Evolutionary conservation across 2,329 filamentous ascomycete genomes (phyloP), one percentile per base, ranked within the genome.

Genomic region (Diaporthe batatas): DNA sequence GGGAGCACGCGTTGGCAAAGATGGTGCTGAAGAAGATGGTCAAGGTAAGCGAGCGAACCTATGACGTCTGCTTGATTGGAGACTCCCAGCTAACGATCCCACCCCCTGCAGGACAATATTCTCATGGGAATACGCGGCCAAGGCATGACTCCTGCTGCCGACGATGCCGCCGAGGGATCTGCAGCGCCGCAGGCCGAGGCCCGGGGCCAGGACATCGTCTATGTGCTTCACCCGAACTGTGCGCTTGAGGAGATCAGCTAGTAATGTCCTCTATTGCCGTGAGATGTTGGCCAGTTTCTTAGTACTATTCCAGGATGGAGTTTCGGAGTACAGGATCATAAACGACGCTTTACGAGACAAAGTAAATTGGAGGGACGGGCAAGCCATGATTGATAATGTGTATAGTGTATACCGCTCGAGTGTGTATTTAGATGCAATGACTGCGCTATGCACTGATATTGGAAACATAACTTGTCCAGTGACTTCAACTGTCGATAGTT

Each of bases 1-100:
- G 85, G 21, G 95, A 98, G 84, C 89, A 90, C 80, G 86, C 86
- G 3, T 84, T 98, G 71, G 92, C 92, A 18, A 89, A 86, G 80
- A 96, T 98, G 89, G 96, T 99, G 69, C 84, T 99, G 77, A 97
- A 94, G 88, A 92, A 94, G 83, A 97, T 98, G 92, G 93, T 98
- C 80, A 98, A 96, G 92, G 95, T 96, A 86, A 79, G 90, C 84
- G 58, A 71, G 36, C 57, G 29, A 4, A 5, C 10, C n/a, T n/a
- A 3, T 1, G 7, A 34, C 53, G 39, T 57, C 29, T 58, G 16
- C 23, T 44, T 36, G 12, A 16, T 2, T 25, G 57, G 47, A 21
- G 47, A 21, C 25, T 36, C 51, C 62, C 74, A 67, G 68, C 80
- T 85, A 76, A 84, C 77, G 51, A 49, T 34, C 39, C 14, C 53